phyloP scores from a whole-genome alignment of 2,329 filamentous ascomycete genomes.

The Emmonsia crescens region DNA sequence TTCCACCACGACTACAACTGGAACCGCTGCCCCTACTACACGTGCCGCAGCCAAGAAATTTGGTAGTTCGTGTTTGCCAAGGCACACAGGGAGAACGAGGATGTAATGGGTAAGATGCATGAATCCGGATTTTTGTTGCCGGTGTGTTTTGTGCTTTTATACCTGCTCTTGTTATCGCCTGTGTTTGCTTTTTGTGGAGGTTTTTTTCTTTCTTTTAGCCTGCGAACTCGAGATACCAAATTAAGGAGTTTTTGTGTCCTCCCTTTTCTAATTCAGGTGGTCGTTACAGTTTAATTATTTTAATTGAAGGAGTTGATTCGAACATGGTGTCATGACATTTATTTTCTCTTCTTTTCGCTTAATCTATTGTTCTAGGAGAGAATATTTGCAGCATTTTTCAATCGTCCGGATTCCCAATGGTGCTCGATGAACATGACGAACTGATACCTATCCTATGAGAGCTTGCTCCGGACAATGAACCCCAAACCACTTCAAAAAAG shows the following conservation, averaged over 20 bases:
- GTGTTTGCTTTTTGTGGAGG: not conserved
- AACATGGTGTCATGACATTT: not conserved
- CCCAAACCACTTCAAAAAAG: not conserved
- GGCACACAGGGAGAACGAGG: not conserved
- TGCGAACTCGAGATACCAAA: not conserved
- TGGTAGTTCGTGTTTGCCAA: not conserved
- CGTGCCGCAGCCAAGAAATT: not conserved
- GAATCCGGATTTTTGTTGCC: no score
- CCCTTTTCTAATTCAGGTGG: not conserved
- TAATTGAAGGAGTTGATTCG: not conserved
- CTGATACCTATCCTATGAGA: not conserved
- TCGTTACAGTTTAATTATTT: not conserved
- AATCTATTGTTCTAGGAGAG: not conserved
- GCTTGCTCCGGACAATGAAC: not conserved
- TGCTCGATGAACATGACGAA: not conserved
- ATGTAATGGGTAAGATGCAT: not conserved
- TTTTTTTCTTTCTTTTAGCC: not conserved
- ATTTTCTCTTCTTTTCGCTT: not conserved
- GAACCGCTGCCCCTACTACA: not conserved
- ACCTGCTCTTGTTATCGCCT: no score
- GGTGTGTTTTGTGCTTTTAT: not conserved
- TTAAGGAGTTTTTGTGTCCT: not conserved
- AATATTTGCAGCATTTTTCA: not conserved
- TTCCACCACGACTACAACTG: not conserved
- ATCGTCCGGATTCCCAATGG: not conserved